Percentiles rank a stretch among this genome's conserved stretches.
phyloP scores from a whole-genome alignment of 2,329 filamentous ascomycete species.

The Metarhizium guizhouense region DNA sequence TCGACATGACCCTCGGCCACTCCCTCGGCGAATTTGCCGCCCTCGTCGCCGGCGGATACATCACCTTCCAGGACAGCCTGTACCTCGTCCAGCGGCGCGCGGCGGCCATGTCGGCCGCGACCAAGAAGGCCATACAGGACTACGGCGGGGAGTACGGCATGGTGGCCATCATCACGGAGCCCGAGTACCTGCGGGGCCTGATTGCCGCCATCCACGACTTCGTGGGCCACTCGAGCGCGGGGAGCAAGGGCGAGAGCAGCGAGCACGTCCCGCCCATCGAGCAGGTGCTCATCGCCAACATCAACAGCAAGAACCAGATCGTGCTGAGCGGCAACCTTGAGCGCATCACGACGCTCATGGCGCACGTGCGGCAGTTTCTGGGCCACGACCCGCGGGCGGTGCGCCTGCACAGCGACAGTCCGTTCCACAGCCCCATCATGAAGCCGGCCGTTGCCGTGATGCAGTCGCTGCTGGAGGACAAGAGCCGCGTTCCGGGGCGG shows the following conservation, averaged over 20 bases:
- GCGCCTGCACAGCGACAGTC: conserved; percentile 74
- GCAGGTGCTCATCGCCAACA: conserved; percentile 84
- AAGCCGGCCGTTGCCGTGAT: conserved; percentile 70
- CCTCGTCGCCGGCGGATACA: conserved; percentile 73
- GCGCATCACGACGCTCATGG: conserved; percentile 70
- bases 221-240: conserved; percentile 58
- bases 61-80: conserved; percentile 69
- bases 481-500: conserved; percentile 43
- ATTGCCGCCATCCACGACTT: conserved; percentile 72
- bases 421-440: conserved; percentile 92
- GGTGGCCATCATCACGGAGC: conserved; percentile 86
- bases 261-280: conserved; percentile 66
- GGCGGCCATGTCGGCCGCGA: conserved; percentile 75
- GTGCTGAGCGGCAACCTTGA: conserved; percentile 83
- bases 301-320: conserved; percentile 95
- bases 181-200: conserved; percentile 60
- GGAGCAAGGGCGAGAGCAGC: conserved; percentile 57
- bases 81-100: conserved; percentile 69
- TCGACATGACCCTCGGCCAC: conserved; percentile 81
- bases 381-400: conserved; percentile 88
- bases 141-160: conserved; percentile 84
- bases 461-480: conserved; percentile 54
- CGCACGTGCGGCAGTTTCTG: conserved; percentile 79
- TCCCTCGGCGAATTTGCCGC: conserved; percentile 91
- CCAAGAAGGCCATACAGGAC: conserved; percentile 51